Conservation (phyloP, 2,329 filamentous ascomycete species). For the Gremmenia infestans region DNA sequence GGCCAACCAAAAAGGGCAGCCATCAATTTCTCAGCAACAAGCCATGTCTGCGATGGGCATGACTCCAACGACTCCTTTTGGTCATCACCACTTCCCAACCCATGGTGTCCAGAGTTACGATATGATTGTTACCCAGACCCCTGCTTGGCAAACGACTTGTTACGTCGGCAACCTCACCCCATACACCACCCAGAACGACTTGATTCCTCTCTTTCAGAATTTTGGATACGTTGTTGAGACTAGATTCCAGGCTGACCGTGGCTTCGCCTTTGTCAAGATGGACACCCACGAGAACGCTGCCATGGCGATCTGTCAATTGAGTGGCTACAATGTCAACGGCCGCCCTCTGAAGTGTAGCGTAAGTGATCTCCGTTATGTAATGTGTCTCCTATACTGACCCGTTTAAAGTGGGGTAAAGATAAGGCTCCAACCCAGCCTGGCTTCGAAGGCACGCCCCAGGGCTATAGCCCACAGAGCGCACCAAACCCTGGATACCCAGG, state of each 20-base stretch:
- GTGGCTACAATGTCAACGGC: slow-evolving; percentile 96
- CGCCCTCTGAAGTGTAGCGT: slow-evolving; percentile 97
- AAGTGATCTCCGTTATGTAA: slow-evolving; percentile 43
- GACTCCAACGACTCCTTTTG: slow-evolving; percentile 93
- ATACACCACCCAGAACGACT: slow-evolving; percentile 93
- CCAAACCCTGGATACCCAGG: slow-evolving; percentile 69
- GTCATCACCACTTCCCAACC: slow-evolving; percentile 95
- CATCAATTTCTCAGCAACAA: slow-evolving; percentile 95
- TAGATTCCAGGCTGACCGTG: slow-evolving; percentile 94
- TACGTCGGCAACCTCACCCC: slow-evolving; percentile 97
- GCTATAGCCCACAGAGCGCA: slow-evolving; percentile 68
- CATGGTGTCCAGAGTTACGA: slow-evolving; percentile 97
- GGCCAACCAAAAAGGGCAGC: slow-evolving; percentile 99
- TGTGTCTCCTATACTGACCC: slow-evolving; percentile 30
- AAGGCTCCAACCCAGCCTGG: slow-evolving; percentile 76
- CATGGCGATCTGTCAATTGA: slow-evolving; percentile 97
- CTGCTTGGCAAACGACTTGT: slow-evolving; percentile 96
- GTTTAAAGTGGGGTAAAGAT: slow-evolving; percentile 90
- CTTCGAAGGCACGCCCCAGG: slow-evolving; percentile 73
- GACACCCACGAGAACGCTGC: slow-evolving; percentile 96
- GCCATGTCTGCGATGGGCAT: slow-evolving; percentile 97
- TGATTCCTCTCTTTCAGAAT: slow-evolving; percentile 97
- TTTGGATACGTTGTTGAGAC: slow-evolving; percentile 97
- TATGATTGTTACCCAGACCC: slow-evolving; percentile 92
- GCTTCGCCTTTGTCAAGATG: slow-evolving; percentile 99